These are phyloP conservation scores for Microthyrium microscopicum DNA, from an alignment of 2,329 filamentous ascomycete species.

Conservation along the genomic window DNA sequence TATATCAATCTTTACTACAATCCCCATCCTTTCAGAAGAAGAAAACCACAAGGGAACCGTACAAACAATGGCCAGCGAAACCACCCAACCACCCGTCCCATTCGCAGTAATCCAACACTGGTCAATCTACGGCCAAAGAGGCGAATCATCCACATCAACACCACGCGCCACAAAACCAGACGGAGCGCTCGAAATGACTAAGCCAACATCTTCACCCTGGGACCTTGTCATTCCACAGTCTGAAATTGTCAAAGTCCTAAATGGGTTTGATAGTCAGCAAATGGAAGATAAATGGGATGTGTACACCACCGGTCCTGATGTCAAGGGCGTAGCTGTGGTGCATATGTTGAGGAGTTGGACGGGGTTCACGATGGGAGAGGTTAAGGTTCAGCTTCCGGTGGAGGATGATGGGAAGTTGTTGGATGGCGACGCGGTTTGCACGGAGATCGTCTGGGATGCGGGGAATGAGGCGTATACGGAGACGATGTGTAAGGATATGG, in stretches of 20 bases:
- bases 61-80: no score
- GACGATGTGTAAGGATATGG: no score
- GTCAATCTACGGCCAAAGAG: neutral
- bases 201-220: neutral
- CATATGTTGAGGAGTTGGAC: neutral
- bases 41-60: no score
- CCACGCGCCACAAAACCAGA: no score
- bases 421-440: no score
- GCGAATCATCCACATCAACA: neutral
- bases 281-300: neutral
- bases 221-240: neutral
- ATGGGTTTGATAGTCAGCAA: neutral
- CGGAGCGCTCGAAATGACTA: no score
- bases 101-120: neutral
- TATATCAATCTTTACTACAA: no score
- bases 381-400: neutral
- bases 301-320: neutral
- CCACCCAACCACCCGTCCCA: no score
- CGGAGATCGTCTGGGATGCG: no score
- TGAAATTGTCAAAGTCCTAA: neutral
- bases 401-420: no score
- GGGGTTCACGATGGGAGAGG: neutral
- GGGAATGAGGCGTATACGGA: no score
- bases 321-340: neutral
- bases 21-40: no score